These are phyloP conservation scores for Lentithecium fluviatile DNA, from an alignment of 495 filamentous ascomycete species.

Conservation along the genomic window DNA sequence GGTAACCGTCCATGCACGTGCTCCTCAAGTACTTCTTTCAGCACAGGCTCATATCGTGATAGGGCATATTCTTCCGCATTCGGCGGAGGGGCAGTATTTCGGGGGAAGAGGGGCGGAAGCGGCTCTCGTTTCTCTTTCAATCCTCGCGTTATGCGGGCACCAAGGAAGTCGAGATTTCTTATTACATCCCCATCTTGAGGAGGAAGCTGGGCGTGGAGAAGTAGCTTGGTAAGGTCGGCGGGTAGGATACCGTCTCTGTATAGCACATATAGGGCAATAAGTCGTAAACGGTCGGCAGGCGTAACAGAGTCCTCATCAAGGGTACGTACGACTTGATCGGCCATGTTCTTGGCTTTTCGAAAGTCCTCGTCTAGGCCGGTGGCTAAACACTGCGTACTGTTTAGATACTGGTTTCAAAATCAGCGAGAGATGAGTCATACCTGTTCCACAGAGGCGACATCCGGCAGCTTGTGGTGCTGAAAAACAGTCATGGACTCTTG, in stretches of 20 bases:
- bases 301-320: slow-evolving; percentile 75
- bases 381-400: slow-evolving; percentile 64
- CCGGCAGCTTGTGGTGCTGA: slow-evolving; percentile 75
- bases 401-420: slow-evolving; percentile 20
- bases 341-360: slow-evolving; percentile 83
- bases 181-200: slow-evolving; percentile 69
- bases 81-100: slow-evolving; percentile 52
- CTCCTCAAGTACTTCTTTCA: slow-evolving; percentile 64
- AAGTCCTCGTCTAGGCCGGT: slow-evolving; percentile 93
- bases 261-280: slow-evolving; percentile 81
- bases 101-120: slow-evolving; percentile 64
- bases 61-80: slow-evolving; percentile 57
- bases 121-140: slow-evolving; percentile 73
- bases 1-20: slow-evolving; percentile 58
- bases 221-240: slow-evolving; percentile 80
- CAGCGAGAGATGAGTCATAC: slow-evolving; percentile 35
- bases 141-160: slow-evolving; percentile 67
- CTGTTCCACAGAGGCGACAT: slow-evolving; percentile 83
- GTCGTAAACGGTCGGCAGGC: slow-evolving; percentile 72
- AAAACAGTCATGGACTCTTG: slow-evolving; percentile 95
- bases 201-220: slow-evolving; percentile 78
- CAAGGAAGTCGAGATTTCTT: slow-evolving; percentile 77
- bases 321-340: slow-evolving; percentile 79
- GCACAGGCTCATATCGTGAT: slow-evolving; percentile 55
- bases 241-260: slow-evolving; percentile 83